Evolutionary conservation across 73 alveolate species (phyloP), one percentile per base, ranked within the genome.

Genomic region (Blepharisma japonicum): DNA sequence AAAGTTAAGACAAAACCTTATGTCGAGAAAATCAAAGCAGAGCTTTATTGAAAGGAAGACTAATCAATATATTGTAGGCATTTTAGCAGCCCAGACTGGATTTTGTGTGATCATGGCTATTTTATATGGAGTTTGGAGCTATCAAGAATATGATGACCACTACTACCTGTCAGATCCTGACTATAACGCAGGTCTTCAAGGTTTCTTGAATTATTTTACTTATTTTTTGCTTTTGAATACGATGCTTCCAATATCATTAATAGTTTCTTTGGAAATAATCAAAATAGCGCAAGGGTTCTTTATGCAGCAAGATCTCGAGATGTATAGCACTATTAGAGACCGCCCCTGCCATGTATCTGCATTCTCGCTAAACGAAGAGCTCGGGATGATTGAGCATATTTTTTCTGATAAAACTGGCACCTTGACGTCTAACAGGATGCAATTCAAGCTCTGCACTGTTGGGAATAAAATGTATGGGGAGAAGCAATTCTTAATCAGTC

Each of bases 331-430:
- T 38, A 94, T 89, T 66, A 87, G 91, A 46, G 93, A 90, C 54
- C 82, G 89, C 61, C 87, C 81, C 23, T 84, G 86, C 71, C 86
- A 89, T 32, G 91, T 84, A 25, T 84, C 67, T 23, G 53, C 83
- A 11, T 61, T 80, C 18, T 81, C 87, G 27, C 74, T 92, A 46
- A 92, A 89, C 82, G 98, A 89, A 83, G 98, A 92, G 78, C 77
- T 92, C 49, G 96, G 98, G 0, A 67, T 86, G 70, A 88, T 92
- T 8, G 87, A 92, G 76, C 84, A 92, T 89, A 90, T 89, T 45
- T 92, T 92, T 74, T 83, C 92, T 45, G 98, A 92, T 81, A 92
- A 92, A 78, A 92, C 98, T 6, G 99, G 99, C 6, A 94, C 99
- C 7, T 83, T 94, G 21, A 94, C 99, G 4, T 54, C 78, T 79